Percentiles rank a stretch among this genome's conserved stretches.
Evolutionary conservation across 164 flowering plant genomes (phyloP).

Genomic region (Tinospora cordifolia): DNA sequence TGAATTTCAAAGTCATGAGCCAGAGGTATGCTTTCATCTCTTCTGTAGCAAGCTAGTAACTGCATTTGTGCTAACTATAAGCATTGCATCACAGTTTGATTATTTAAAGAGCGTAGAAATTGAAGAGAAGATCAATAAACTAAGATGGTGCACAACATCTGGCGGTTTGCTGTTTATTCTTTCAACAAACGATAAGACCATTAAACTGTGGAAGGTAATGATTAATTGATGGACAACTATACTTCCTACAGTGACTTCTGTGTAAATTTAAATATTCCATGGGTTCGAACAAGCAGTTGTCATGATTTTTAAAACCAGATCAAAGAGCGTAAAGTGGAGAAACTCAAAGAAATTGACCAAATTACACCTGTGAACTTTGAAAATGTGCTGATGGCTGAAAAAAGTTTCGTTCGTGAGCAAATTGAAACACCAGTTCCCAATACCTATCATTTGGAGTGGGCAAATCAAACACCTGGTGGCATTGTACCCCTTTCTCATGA

Average conservation of each 20-base stretch:
- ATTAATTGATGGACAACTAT: background rate
- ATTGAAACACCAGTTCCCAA: constrained; percentile 27
- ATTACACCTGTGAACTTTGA: constrained; percentile 41
- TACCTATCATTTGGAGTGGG: constrained; percentile 47
- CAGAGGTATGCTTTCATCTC: constrained; percentile 42
- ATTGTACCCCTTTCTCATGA: constrained; percentile 22
- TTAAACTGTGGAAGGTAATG: constrained; percentile 76
- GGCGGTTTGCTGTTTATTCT: constrained; percentile 49
- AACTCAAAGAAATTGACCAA: constrained; percentile 43
- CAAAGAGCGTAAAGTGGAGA: constrained; percentile 52
- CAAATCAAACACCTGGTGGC: constrained; percentile 19
- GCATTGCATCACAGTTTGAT: constrained; percentile 50
- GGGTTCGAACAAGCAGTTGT: background rate
- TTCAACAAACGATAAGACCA: constrained; percentile 68
- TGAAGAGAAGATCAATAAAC: constrained; percentile 70
- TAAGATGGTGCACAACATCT: constrained; percentile 52
- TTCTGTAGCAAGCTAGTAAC: background rate
- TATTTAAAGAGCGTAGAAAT: constrained; percentile 73
- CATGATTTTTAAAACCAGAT: constrained; percentile 40
- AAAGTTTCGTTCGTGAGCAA: constrained; percentile 37
- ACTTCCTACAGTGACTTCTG: background rate
- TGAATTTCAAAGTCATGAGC: constrained; percentile 80
- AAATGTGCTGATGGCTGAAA: constrained; percentile 59
- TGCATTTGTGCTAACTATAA: constrained; percentile 2
- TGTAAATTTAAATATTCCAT: background rate